Conservation (phyloP, 116 monocot species). For the Phalaenopsis hybrid region DNA sequence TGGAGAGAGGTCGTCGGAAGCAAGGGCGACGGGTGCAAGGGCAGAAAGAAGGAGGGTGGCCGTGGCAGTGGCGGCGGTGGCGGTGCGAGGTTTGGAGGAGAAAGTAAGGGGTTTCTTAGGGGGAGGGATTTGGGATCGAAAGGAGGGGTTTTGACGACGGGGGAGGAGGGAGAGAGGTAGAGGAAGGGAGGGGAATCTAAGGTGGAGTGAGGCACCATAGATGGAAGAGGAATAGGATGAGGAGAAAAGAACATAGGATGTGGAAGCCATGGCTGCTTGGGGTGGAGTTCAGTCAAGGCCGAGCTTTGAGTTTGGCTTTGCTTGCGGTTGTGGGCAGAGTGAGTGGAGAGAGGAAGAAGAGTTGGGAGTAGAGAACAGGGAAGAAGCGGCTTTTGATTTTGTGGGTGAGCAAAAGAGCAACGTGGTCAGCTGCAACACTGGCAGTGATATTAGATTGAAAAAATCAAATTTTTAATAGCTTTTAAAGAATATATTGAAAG, state of each 20-base stretch:
- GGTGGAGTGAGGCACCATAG: constrained; percentile 22
- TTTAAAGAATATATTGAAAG: too few species aligned
- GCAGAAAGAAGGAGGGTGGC: constrained; percentile 22
- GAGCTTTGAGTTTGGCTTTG: background rate
- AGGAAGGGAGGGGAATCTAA: constrained; percentile 2
- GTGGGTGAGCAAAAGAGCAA: background rate
- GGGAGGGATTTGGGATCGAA: constrained; percentile 25
- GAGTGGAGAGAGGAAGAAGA: background rate
- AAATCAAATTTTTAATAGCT: too few species aligned
- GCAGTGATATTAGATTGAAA: too few species aligned
- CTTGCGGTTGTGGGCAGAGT: background rate
- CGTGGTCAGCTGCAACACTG: too few species aligned
- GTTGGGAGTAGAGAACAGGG: background rate
- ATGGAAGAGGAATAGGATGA: constrained; percentile 36
- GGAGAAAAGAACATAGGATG: constrained; percentile 53
- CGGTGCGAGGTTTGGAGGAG: constrained; percentile 2
- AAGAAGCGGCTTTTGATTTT: background rate
- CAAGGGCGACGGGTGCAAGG: constrained; percentile 19
- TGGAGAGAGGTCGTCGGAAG: constrained; percentile 25
- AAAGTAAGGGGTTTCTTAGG: background rate
- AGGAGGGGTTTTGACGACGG: constrained; percentile 7
- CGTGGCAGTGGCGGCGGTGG: constrained; percentile 19
- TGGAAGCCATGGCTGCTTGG: constrained; percentile 39
- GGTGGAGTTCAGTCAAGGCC: background rate
- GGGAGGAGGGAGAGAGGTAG: constrained; percentile 24